Evolutionary conservation across 108 stramenopile genomes (phyloP), one percentile per base, ranked within the genome.

Genomic region (Pseudonitzschia delicatissima): DNA sequence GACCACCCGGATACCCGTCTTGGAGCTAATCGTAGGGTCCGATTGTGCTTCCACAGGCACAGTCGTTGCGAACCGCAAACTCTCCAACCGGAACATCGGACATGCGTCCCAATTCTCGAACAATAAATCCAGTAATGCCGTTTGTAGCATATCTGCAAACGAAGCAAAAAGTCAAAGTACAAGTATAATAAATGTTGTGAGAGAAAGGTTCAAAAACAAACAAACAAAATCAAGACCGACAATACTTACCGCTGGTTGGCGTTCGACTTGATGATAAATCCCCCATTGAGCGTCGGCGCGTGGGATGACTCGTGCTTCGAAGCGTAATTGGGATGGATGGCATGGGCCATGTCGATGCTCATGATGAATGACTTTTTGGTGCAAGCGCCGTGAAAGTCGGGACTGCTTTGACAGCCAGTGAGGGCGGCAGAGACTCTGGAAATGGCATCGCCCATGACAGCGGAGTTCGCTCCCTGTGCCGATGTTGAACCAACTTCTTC

Each of bases 231-330:
- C 20, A 48, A 8, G 23, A 21, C 47, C 11, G 20, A 7, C 21
- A 48, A 48, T 2, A 48, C 47, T 66, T 83, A 92, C 5, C 95
- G 83, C 74, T 96, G 94, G 78, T 96, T 98, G 72, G 74, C 73
- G 70, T 98, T 98, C 51, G 93, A 89, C 74, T 98, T 96, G 68
- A 98, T 76, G 45, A 96, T 94, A 25, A 98, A 71, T 23, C 97
- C 97, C 7, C 68, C 76, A 78, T 96, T 95, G 79, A 98, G 67
- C 51, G 80, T 78, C 4, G 97, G 97, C 1, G 87, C 82, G 66
- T 96, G 93, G 15, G 65, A 69, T 29, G 85, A 69, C 53, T 98
- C 97, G 77, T 98, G 96, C 67, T 95, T 94, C 55, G 81, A 72
- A 13, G 82, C 58, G 74, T 96, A 98, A 68, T 96, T 96, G 11